Percentiles rank a stretch among this genome's conserved stretches.
phyloP scores from a whole-genome alignment of 2,329 filamentous ascomycete genomes.

The Harringtonia aguacate region DNA sequence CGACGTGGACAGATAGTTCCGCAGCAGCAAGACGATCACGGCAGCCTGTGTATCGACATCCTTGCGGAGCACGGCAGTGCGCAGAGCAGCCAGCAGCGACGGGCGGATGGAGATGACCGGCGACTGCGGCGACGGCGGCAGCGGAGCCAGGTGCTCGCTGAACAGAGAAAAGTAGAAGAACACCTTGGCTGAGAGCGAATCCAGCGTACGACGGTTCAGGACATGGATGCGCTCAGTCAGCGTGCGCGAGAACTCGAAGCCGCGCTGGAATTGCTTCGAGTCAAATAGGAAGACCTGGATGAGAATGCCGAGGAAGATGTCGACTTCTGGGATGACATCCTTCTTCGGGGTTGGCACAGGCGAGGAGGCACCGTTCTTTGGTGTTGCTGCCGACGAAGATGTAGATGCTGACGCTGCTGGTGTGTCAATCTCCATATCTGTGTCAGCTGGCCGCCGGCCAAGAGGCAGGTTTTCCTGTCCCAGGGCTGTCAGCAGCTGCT shows the following conservation, averaged over 20 bases:
- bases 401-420: constrained; percentile 4
- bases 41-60: constrained; percentile 96
- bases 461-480: constrained; percentile 56
- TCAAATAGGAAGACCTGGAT: constrained; percentile 84
- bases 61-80: constrained; percentile 93
- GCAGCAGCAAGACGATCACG: constrained; percentile 86
- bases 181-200: constrained; percentile 86
- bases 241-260: constrained; percentile 72
- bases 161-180: constrained; percentile 98
- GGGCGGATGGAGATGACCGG: constrained; percentile 80
- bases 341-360: constrained; percentile 41
- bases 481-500: constrained; percentile 59
- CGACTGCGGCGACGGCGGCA: constrained; percentile 81
- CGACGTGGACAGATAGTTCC: constrained; percentile 91
- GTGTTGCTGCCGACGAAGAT: not conserved
- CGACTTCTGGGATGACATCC: constrained; percentile 75
- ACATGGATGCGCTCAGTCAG: constrained; percentile 77
- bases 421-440: constrained; percentile 69
- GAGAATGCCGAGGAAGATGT: constrained; percentile 80
- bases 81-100: constrained; percentile 73
- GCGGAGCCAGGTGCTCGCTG: constrained; percentile 78
- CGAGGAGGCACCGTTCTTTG: not conserved
- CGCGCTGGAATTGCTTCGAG: constrained; percentile 66
- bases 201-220: constrained; percentile 86
- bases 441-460: constrained; percentile 39